These are phyloP conservation scores for Penicillium parvum DNA, from an alignment of 495 filamentous ascomycete genomes.

Conservation along the genomic window DNA sequence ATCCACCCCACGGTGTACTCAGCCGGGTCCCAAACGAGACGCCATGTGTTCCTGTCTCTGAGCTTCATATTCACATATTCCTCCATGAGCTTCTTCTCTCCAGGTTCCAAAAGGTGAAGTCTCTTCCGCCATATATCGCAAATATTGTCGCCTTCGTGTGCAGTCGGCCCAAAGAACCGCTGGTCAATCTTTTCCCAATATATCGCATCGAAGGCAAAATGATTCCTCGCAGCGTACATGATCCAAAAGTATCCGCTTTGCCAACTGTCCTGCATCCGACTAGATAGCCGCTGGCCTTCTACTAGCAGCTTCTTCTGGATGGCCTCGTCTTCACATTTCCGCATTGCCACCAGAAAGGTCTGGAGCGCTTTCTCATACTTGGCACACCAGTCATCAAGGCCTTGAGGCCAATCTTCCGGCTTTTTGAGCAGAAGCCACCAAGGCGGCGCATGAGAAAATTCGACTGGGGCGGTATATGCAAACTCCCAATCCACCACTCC, in stretches of 20 bases:
- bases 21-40: slow-evolving; percentile 22
- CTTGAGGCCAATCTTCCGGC: slow-evolving; percentile 8
- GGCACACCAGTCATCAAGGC: slow-evolving; percentile 19
- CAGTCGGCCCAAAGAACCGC: slow-evolving; percentile 11
- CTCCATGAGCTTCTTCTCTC: slow-evolving; percentile 16
- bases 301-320: slow-evolving; percentile 1
- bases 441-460: slow-evolving; percentile 4
- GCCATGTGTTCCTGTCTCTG: slow-evolving; percentile 14
- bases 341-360: slow-evolving; percentile 17
- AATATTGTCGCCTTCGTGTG: slow-evolving; percentile 2
- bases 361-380: slow-evolving; percentile 14
- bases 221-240: slow-evolving; percentile 12
- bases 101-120: slow-evolving; percentile 8
- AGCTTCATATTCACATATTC: slow-evolving; percentile 13
- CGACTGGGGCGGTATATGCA: slow-evolving; percentile 4
- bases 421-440: slow-evolving; percentile 6
- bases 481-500: slow-evolving; percentile 4
- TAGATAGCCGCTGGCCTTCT: slow-evolving; percentile 10
- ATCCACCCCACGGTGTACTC: slow-evolving; percentile 12
- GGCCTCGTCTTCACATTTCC: slow-evolving; percentile 8
- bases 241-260: slow-evolving; percentile 12
- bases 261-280: slow-evolving; percentile 11
- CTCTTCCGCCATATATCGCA: slow-evolving; percentile 10
- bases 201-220: slow-evolving; percentile 16
- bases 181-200: slow-evolving; percentile 18